Evolutionary conservation across 2,329 filamentous ascomycete genomes (phyloP).

Genomic region (Arthroderma sp.): DNA sequence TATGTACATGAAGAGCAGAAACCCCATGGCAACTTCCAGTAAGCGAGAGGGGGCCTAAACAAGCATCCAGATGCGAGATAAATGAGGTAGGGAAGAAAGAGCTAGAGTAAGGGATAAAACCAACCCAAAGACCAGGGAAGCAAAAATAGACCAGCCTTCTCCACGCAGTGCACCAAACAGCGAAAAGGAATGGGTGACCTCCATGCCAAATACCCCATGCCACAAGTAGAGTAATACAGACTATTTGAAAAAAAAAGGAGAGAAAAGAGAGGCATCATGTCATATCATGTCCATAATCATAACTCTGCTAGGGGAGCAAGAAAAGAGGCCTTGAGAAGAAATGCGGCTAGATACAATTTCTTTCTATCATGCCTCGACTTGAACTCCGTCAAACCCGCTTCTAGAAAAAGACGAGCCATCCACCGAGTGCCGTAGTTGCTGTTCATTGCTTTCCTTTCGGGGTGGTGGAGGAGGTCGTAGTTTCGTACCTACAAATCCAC

Average conservation of each 20-base stretch:
- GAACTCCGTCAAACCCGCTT: background rate
- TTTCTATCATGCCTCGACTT: no score
- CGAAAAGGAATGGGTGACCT: no score
- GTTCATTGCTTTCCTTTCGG: conserved; percentile 2
- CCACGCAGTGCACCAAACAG: no score
- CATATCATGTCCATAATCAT: background rate
- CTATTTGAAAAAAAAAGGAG: background rate
- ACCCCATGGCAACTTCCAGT: no score
- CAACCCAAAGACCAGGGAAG: no score
- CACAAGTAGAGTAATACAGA: background rate
- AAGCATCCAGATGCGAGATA: no score
- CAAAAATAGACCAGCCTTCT: no score
- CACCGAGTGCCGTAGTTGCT: background rate
- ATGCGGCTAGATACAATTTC: background rate
- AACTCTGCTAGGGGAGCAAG: background rate
- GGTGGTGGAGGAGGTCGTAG: conserved; percentile 19
- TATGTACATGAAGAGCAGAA: no score
- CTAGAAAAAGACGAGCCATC: background rate
- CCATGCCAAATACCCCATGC: no score
- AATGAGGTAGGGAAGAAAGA: no score
- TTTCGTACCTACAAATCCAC: conserved; percentile 71
- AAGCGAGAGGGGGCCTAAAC: no score
- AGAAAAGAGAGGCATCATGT: background rate
- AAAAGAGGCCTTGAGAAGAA: background rate
- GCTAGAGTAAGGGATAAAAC: no score